Conservation (phyloP, 2,329 filamentous ascomycete species). For the Didymella segeticola region DNA sequence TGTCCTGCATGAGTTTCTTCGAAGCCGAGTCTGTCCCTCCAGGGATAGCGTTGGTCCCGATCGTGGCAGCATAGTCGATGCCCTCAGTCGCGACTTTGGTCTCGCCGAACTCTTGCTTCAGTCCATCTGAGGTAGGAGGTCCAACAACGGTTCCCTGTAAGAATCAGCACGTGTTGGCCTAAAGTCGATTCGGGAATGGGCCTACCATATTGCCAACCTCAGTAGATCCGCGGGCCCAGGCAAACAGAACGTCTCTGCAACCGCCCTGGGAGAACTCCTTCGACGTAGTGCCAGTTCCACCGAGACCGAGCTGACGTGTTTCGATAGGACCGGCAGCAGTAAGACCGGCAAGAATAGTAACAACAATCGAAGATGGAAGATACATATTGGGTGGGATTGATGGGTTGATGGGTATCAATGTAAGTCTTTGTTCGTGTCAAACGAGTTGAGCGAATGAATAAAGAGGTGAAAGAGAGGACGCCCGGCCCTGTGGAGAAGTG, state of each 20-base stretch:
- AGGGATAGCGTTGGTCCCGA: slow-evolving; percentile 40
- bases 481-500: not conserved
- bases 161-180: slow-evolving; percentile 18
- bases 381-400: slow-evolving; percentile 28
- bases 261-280: slow-evolving; percentile 51
- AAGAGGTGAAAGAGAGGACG: slow-evolving; percentile 2
- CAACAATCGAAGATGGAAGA: slow-evolving; percentile 29
- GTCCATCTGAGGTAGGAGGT: slow-evolving; percentile 40
- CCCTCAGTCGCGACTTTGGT: slow-evolving; percentile 42
- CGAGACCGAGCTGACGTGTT: slow-evolving; percentile 28
- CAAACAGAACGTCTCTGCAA: slow-evolving; percentile 55
- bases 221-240: slow-evolving; percentile 58
- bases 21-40: slow-evolving; percentile 35
- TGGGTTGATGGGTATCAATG: not conserved
- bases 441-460: slow-evolving; percentile 3
- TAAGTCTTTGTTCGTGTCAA: not conserved
- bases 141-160: slow-evolving; percentile 46
- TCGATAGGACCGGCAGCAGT: slow-evolving; percentile 32
- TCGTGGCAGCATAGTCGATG: slow-evolving; percentile 38
- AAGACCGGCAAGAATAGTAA: slow-evolving; percentile 30
- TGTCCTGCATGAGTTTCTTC: slow-evolving; percentile 31
- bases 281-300: slow-evolving; percentile 33
- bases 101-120: slow-evolving; percentile 37
- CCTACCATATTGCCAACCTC: slow-evolving; percentile 58
- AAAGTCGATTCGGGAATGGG: slow-evolving; percentile 20